phyloP scores from a whole-genome alignment of 2,329 filamentous ascomycete species.

The Trichoderma guizhouense region DNA sequence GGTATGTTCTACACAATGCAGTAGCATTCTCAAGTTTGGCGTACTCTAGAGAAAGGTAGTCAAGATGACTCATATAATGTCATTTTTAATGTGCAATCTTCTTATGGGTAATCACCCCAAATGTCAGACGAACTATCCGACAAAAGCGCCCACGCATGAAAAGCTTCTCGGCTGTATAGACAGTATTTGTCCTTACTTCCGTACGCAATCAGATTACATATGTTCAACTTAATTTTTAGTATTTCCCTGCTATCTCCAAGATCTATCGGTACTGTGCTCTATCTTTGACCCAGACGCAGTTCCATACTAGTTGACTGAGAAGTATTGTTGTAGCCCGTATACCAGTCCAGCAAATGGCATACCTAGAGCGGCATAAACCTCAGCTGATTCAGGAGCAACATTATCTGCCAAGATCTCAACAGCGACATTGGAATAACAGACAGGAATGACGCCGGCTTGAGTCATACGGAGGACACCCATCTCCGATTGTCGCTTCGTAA shows the following conservation, averaged over 20 bases:
- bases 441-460: not conserved
- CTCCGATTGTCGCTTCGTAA: not conserved
- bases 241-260: not conserved
- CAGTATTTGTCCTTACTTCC: not conserved
- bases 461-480: not conserved
- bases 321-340: not conserved
- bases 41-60: not conserved
- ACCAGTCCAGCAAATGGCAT: not conserved
- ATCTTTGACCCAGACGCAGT: not conserved
- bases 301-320: not conserved
- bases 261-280: not conserved
- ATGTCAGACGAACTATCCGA: too few relatives aligned
- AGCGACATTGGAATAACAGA: not conserved
- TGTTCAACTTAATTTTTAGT: not conserved
- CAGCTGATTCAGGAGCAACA: not conserved
- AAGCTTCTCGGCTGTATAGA: too few relatives aligned
- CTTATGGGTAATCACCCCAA: too few relatives aligned
- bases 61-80: not conserved
- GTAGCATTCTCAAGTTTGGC: not conserved
- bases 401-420: not conserved
- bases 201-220: not conserved
- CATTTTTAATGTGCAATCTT: not conserved
- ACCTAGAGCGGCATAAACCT: not conserved
- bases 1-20: not conserved
- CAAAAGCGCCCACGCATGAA: too few relatives aligned